Base-by-base conservation (phyloP, 1,139 yeast species). In the Hyphopichia burtonii region DNA sequence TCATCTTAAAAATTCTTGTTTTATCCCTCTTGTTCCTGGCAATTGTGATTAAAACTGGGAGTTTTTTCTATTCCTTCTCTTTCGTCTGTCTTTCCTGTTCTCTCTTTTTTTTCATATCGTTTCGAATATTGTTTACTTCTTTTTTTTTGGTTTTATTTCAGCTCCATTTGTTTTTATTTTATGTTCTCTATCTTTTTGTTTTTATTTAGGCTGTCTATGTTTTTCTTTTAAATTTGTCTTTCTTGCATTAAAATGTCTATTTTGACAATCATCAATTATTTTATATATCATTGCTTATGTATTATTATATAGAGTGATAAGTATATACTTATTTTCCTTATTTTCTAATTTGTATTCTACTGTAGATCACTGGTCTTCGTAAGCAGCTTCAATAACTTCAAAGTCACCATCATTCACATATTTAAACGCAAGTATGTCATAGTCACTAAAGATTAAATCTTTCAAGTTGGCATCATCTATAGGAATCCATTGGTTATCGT, bases 381-480 rank as follows among this genome's bases (percentile, higher is more conserved):
- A 69, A 30, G 68, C 66, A 1, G 80, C 76, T 48, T 73, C 76
- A 7, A 58, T 56, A 9, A 76, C 65, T 25, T 53, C 48, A 47
- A 74, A 75, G 2, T 53, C 59, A 38, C 71, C 77, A 31, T 68
- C 74, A 3, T 49, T 52, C 1, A 44, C 43, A 37, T 62, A 54
- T 12, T 66, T 67, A 54, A 78, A 78, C 2, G 76, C 76, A 23
- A 74, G 44, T 12, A 68, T 58, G 40, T 68, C 71, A 44, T 65
- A 66, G 50, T 72, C 78, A 33, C 58, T 61, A 42, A 74, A 65
- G 22, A 55, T 54, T 9, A 68, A 44, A 16, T 55, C 55, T 15
- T 47, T 46, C 20, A 70, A 48, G 23, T 48, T 54, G 4, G 49
- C 44, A 23, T 65, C 68, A 9, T 43, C 46, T 11, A 72, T 42